Evolutionary conservation across 2,329 filamentous ascomycete species (phyloP).

Genomic region (Aspergillus glaucus): DNA sequence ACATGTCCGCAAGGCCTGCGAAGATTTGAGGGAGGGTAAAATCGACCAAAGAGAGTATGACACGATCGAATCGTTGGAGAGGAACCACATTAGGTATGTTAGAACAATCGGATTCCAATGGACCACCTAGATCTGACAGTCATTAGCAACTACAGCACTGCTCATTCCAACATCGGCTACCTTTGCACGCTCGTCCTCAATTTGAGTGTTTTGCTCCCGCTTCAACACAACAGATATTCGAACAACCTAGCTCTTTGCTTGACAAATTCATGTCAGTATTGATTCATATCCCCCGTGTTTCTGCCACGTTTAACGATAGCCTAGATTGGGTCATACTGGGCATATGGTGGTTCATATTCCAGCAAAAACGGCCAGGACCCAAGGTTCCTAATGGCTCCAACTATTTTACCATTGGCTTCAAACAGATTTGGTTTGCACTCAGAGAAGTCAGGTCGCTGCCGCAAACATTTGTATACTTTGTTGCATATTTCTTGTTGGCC

Average conservation of each 20-base stretch:
- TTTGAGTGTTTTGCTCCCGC: conserved; percentile 34
- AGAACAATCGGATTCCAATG: background rate
- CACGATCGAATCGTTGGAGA: conserved; percentile 36
- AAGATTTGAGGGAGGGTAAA: conserved; percentile 34
- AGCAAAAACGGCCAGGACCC: conserved; percentile 36
- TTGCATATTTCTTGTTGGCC: conserved; percentile 39
- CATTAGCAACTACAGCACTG: conserved; percentile 35
- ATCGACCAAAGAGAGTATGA: conserved; percentile 35
- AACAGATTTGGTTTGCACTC: conserved; percentile 36
- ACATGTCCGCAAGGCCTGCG: conserved; percentile 36
- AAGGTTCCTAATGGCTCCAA: conserved; percentile 35
- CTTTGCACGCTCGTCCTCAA: conserved; percentile 35
- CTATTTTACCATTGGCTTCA: conserved; percentile 37
- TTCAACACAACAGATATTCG: conserved; percentile 29
- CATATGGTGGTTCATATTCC: conserved; percentile 40
- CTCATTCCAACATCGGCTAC: conserved; percentile 40
- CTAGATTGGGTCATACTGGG: conserved; percentile 38
- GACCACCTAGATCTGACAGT: conserved; percentile 2
- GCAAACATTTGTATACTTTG: conserved; percentile 37
- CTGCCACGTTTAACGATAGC: conserved; percentile 2
- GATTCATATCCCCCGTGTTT: no score
- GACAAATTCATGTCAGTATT: conserved; percentile 35
- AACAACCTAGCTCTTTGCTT: conserved; percentile 38
- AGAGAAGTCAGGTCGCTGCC: conserved; percentile 33
- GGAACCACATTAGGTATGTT: conserved; percentile 34